These are phyloP conservation scores for Narthecium ossifragum DNA, from an alignment of 106 monocot species.

Conservation along the genomic window DNA sequence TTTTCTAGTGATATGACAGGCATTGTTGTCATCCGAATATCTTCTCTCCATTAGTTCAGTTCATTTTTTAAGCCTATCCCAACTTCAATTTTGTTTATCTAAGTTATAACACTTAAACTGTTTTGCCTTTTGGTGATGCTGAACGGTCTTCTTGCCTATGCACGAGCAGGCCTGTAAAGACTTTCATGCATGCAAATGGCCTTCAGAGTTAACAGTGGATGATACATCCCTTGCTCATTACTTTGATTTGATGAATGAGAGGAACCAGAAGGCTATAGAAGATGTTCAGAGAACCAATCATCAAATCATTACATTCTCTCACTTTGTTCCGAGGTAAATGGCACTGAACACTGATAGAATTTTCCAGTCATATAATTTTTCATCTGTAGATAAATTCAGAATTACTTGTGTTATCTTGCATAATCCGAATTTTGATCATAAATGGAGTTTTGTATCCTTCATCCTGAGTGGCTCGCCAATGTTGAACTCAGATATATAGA, in stretches of 20 bases:
- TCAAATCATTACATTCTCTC: conserved; percentile 70
- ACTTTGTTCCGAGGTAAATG: conserved; percentile 71
- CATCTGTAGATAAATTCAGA: too few relatives aligned
- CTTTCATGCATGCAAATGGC: conserved; percentile 81
- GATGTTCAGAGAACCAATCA: conserved; percentile 25
- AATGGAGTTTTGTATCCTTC: too few relatives aligned
- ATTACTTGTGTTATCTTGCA: too few relatives aligned
- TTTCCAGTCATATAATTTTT: too few relatives aligned
- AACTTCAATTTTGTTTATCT: not conserved
- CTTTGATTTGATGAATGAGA: conserved; percentile 67
- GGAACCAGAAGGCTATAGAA: conserved; percentile 21
- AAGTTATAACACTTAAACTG: not conserved
- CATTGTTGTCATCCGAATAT: too few relatives aligned
- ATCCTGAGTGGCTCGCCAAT: too few relatives aligned
- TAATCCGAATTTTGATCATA: too few relatives aligned
- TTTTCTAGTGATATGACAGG: too few relatives aligned
- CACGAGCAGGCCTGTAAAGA: conserved; percentile 67
- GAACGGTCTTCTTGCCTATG: not conserved
- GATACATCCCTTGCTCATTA: conserved; percentile 50
- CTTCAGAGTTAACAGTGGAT: conserved; percentile 18
- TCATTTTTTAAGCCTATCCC: not conserved
- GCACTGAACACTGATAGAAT: too few relatives aligned
- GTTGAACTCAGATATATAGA: too few relatives aligned
- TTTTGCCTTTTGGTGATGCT: not conserved
- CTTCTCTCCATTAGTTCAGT: not conserved